A percentile compares a stretch with the other conserved stretches of the same genome.
Evolutionary conservation across 164 flowering plant genomes (phyloP).

Genomic region (Piper betle): DNA sequence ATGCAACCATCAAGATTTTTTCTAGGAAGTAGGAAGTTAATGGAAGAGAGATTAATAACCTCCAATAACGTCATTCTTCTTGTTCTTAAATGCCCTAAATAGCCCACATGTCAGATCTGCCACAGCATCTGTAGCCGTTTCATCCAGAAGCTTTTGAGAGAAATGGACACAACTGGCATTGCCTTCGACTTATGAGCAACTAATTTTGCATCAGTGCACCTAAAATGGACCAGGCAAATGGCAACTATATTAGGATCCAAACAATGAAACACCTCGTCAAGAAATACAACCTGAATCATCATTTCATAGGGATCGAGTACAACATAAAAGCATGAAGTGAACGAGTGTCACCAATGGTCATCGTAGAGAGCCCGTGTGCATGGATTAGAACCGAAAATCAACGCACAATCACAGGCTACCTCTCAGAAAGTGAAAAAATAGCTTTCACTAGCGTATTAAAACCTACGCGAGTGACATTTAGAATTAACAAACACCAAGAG

Average conservation of each 20-base stretch:
- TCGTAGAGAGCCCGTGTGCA: no score
- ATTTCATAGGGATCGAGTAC: background rate
- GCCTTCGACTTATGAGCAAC: conserved; percentile 79
- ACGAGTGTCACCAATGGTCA: no score
- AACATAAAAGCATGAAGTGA: no score
- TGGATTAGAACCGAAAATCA: no score
- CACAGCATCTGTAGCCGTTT: conserved; percentile 57
- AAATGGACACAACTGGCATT: conserved; percentile 56
- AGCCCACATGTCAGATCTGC: conserved; percentile 49
- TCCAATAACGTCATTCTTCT: conserved; percentile 21
- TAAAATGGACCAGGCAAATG: conserved; percentile 3
- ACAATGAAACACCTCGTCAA: background rate
- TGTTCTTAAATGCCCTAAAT: conserved; percentile 33
- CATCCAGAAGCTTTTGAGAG: conserved; percentile 38
- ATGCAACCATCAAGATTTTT: no score
- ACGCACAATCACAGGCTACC: no score
- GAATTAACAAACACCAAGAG: no score
- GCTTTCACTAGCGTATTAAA: no score
- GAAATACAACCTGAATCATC: background rate
- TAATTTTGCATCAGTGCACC: conserved; percentile 47
- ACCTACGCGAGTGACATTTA: no score
- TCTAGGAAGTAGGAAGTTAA: background rate
- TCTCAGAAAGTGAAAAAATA: no score
- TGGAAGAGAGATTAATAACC: conserved; percentile 24
- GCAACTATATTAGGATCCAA: no score